Base-by-base conservation (phyloP, 495 filamentous ascomycete species). In the Neurospora terricola region DNA sequence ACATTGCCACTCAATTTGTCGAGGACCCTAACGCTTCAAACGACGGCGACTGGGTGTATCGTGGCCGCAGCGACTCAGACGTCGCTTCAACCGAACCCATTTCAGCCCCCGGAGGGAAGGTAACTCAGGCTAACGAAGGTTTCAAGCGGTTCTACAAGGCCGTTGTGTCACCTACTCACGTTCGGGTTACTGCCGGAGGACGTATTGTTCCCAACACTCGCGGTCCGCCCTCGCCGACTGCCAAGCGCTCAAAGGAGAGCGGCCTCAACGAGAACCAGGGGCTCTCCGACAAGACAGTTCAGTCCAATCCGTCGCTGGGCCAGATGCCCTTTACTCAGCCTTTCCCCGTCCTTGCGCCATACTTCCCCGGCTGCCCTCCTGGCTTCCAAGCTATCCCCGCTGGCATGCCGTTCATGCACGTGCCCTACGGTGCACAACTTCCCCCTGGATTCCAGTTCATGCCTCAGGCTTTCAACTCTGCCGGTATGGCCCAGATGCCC, bases 141-240 rank as follows among this genome's bases (percentile, higher is more conserved):
- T 89, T 89, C 74, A 83, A 86, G 77, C 80, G 82, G 54, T 89
- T 89, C 76, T 88, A 84, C 79, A 84, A 86, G 72, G 87, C 83
- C 8, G 86, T 88, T 14, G 83, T 85, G 30, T 88, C 87, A 40
- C 84, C 86, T 62, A 85, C 86, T 40, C 84, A 87, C 75, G 83
- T 88, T 72, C 81, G 87, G 30, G 86, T 88, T 68, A 88, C 86
- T n/a, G 86, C 87, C 71, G 84, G 86, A 72, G 84, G 86, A 45
- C 80, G 83, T 54, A 88, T 89, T 76, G 87, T 89, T 5, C 86
- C 87, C 14, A 89, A 89, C 73, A 87, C 82, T 37, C 85, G 86
- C 12, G 83, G 80, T 18, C 83, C 83, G 5, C 77, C 76, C 5
- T 86, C 84, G 11, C 84, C 85, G 5, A 82, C 82, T 2, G 74